Conservation (phyloP, 176 grass and related monocot genomes). For the Chloris gayana region DNA sequence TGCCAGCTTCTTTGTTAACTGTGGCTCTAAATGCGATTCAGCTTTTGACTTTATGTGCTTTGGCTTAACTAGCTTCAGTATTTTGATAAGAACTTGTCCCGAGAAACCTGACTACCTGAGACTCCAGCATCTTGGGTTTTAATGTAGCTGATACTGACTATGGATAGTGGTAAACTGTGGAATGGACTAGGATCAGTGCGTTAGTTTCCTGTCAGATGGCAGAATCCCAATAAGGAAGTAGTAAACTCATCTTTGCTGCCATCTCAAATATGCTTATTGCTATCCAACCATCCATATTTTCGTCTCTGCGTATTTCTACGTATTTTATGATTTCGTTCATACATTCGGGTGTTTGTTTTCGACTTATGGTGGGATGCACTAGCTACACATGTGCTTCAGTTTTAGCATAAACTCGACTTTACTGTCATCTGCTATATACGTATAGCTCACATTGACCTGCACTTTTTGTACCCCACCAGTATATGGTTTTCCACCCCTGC, state of each 20-base stretch:
- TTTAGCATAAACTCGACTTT: constrained; percentile 18
- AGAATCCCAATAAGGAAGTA: neutral
- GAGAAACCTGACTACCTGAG: neutral
- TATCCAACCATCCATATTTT: too few relatives aligned
- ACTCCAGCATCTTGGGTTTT: neutral
- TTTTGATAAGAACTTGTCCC: neutral
- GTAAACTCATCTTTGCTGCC: neutral
- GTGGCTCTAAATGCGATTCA: neutral
- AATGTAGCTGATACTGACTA: neutral
- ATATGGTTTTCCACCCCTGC: neutral
- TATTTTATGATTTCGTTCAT: neutral
- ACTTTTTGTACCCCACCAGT: neutral
- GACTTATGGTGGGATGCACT: neutral
- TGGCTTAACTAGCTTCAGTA: neutral
- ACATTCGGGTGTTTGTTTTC: too few relatives aligned
- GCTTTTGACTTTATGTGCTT: neutral
- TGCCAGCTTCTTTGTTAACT: neutral
- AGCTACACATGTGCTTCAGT: neutral
- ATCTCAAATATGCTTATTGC: neutral
- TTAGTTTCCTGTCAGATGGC: neutral
- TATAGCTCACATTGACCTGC: neutral
- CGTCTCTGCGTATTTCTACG: neutral
- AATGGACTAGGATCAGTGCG: neutral
- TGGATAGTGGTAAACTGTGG: neutral
- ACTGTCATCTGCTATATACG: neutral